Evolutionary conservation across 768 basidiomycete species (phyloP), one percentile per base, ranked within the genome.

Genomic region (Leccinum uliginosum): DNA sequence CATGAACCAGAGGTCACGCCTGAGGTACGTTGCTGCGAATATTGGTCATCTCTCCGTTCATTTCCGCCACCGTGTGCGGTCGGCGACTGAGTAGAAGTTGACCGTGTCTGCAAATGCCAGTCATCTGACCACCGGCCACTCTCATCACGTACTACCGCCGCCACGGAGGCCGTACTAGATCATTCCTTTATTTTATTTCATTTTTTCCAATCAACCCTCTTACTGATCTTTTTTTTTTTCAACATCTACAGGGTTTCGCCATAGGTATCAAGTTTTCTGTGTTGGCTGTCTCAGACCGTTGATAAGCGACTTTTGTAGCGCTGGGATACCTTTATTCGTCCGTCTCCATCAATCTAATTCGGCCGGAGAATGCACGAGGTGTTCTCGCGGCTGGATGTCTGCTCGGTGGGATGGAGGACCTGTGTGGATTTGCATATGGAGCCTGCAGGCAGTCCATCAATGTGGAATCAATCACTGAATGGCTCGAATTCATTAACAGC

Each of bases 361-460:
- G 80, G 65, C 81, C 88, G 51, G 81, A 85, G 66, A 94, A 94
- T 73, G 88, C 91, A 55, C 85, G 91, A 67, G 86, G 84, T 19
- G 88, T 93, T 38, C 83, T 96, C 50, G 90, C 92, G 47, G 88
- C 91, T 46, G 89, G 87, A 14, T 91, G 86, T 72, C 77, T 93
- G 32, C 81, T 94, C 46, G 91, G 90, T 52, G 91, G 90, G 45
- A 89, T 94, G 88, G 84, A 92, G 46, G 90, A 94, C 34, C 76
- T 95, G 34, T 88, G 86, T 72, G 80, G 80, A 60, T 86, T 86
- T 65, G 83, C 93, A 21, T 94, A 93, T 71, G 82, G 84, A 53
- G 75, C 84, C 49, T 92, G 89, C 76, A 81, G 83, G 64, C 83
- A 81, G 57, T 89, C 88, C 40, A 86, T 96, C 74, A 80, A 78